Evolutionary conservation across 306 rosid genomes (phyloP), one percentile per base, ranked within the genome.

Genomic region (Trifolium pratense): DNA sequence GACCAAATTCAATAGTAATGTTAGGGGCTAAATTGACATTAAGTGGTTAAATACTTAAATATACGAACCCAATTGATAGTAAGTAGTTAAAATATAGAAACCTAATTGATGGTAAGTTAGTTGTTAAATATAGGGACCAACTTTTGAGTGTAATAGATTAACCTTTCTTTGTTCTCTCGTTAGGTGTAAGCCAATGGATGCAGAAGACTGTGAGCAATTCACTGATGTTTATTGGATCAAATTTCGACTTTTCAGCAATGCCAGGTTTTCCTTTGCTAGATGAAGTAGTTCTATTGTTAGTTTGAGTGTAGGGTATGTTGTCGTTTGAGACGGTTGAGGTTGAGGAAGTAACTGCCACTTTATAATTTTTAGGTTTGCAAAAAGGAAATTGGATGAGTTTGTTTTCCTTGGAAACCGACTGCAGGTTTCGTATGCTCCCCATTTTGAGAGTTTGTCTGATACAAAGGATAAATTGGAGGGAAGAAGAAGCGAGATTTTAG

Each of bases 131-230:
- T 36, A 36, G 9, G 37, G 39, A 36, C 10, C 39, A 7, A 36
- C 39, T 36, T 36, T 1, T 7, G 0, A 0, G 39, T 36, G 39
- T 36, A 0, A 36, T 36, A 36, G 39, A 36, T 7, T 36, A 8
- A 36, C 39, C 0, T 48, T 56, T 40, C 29, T 51, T 58, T 26
- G 11, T 26, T 59, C 21, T 56, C 5, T 82, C 4, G 66, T 76
- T 75, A 89, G 97, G 81, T 89, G 91, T 79, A 88, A 88, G 70
- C 97, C 96, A 11, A 91, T 93, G 98, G 98, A 93, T 80, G 97
- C 84, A 8, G 96, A 88, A 78, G 94, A 91, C 18, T 93, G 98
- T 67, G 96, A 88, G 78, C 83, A 72, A 78, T 93, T 66, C 84
- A 93, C 98, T 15, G 96, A 93, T 80, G 96, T 93, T 71, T 93